Base-by-base conservation (phyloP, 2,329 filamentous ascomycete genomes). In the Aspergillus ochraceus region DNA sequence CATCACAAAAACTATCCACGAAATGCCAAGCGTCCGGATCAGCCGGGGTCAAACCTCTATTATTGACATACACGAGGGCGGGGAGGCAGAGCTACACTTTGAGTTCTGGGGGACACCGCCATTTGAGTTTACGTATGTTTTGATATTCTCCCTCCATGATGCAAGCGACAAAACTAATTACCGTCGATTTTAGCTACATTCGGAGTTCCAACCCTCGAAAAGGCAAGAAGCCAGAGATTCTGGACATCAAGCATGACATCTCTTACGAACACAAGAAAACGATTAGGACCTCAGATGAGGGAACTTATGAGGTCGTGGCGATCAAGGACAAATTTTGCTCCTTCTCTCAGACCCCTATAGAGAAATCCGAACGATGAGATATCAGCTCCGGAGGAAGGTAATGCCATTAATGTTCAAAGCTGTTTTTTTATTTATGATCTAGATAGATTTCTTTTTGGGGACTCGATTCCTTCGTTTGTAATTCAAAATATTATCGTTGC, bases 61-160 rank as follows among this genome's bases (percentile, higher is more conserved):
- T 66, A 88, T 96, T 39, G 95, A 98, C 72, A 99, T 99, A 63
- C 96, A 98, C 74, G 94, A 99, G 80, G 95, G 95, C 67, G 92
- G 92, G 62, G 90, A 96, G 73, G 92, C 95, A 0, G 91, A 97
- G 72, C 92, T 99, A 55, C 80, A 92, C 8, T 98, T 99, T 69
- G 91, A 97, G 70, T 99, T 99, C 78, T 93, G 90, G 81, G 95
- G 96, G 58, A 93, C 91, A 6, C 92, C 95, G 62, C 95, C 95
- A 1, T 99, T 99, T 71, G 95, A 98, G 77, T 99, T 98, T 73
- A 97, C 94, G 59, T 83, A 75, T 73, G 80, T 76, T 55, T 56
- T 49, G 30, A 26, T 56, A 26, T 49, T 47, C 19, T 11, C 20
- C 52, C 58, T 22, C 36, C 17, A 22, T 11, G 5, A 19, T 19